A percentile compares a stretch with the other conserved stretches of the same genome.
These are phyloP conservation scores for Globisporangium cystogenes DNA, from an alignment of 352 stramenopile genomes.

Conservation along the genomic window DNA sequence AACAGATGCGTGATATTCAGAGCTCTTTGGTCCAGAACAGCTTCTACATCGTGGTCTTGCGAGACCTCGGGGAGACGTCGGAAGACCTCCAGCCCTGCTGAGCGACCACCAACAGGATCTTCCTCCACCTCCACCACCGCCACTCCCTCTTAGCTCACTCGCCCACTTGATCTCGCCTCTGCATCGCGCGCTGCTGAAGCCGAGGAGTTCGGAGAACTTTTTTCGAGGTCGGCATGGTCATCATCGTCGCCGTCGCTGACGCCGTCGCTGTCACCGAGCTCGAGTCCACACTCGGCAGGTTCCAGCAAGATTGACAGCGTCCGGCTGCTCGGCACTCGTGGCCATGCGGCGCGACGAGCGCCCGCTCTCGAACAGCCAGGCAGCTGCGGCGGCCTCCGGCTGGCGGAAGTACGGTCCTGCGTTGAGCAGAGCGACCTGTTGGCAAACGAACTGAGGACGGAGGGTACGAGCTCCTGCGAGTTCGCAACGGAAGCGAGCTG, in stretches of 20 bases:
- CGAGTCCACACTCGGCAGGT: no score
- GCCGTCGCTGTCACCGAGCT: no score
- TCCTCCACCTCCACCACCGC: no score
- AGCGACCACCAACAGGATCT: neutral
- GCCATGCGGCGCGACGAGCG: neutral
- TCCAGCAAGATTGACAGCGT: neutral
- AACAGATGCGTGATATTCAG: neutral
- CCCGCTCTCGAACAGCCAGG: neutral
- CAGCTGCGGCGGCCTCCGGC: no score
- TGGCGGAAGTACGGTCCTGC: neutral
- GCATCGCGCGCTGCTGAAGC: neutral
- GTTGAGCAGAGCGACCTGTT: neutral
- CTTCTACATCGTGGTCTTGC: neutral
- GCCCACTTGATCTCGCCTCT: neutral
- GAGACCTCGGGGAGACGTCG: neutral
- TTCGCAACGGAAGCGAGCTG: no score
- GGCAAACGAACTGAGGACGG: no score
- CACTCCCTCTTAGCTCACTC: no score
- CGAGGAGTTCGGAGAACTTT: neutral
- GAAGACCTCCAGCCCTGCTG: no score
- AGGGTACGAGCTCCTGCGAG: no score
- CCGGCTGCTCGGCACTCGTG: no score
- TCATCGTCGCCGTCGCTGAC: neutral
- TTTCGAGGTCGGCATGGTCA: neutral
- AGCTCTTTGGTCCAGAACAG: neutral